phyloP scores from a whole-genome alignment of 306 rosid species.

The Ormosia semicastrata region DNA sequence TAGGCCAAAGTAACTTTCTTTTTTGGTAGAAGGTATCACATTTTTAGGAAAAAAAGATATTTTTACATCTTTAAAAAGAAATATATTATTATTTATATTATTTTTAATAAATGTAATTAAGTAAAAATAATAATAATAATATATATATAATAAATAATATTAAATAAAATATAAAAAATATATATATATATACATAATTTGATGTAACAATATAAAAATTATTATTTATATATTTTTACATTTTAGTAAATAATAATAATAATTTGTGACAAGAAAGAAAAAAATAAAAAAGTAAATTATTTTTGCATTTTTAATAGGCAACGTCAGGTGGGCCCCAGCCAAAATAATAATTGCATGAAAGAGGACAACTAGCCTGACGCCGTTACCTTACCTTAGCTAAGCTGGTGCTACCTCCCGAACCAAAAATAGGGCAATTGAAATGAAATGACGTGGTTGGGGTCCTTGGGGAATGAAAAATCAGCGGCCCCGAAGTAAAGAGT shows the following conservation, averaged over 20 bases:
- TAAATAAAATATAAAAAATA: too few species aligned
- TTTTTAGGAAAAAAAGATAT: too few species aligned
- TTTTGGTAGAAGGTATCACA: not conserved
- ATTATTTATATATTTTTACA: not conserved
- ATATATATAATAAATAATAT: too few species aligned
- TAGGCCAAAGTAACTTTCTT: not conserved
- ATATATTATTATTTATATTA: too few species aligned
- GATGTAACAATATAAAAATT: too few species aligned
- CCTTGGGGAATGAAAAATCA: not conserved
- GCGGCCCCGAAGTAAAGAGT: not conserved
- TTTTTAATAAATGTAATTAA: too few species aligned
- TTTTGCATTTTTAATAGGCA: slow-evolving; percentile 5
- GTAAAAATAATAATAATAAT: too few species aligned
- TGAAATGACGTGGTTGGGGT: not conserved
- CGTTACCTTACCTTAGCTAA: slow-evolving; percentile 6
- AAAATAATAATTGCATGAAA: not conserved
- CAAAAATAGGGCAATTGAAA: not conserved
- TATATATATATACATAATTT: too few species aligned
- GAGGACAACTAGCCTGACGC: slow-evolving; percentile 26
- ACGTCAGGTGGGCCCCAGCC: not conserved
- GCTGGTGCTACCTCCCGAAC: not conserved
- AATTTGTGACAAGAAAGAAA: not conserved
- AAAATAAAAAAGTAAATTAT: not conserved
- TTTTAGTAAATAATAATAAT: not conserved
- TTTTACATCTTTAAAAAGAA: too few species aligned